Evolutionary conservation across 2,329 filamentous ascomycete genomes (phyloP).

Genomic region (Chaetomium strumarium): DNA sequence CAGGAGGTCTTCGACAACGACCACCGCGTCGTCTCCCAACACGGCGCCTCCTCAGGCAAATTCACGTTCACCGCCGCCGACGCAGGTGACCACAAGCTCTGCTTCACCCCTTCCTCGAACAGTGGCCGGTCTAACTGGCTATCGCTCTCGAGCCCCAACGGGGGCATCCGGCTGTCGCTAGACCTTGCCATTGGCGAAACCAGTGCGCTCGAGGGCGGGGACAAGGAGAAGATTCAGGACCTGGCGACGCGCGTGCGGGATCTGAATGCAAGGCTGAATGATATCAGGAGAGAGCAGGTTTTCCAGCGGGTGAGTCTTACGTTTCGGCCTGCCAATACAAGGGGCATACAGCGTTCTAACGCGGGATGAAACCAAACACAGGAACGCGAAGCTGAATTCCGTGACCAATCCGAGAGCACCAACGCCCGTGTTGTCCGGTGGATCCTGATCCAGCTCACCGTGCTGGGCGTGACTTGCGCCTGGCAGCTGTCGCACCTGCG

Average conservation of each 20-base stretch:
- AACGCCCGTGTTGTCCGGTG: slow-evolving; percentile 89
- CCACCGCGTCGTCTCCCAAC: slow-evolving; percentile 89
- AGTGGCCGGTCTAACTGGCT: slow-evolving; percentile 68
- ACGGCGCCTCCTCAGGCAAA: slow-evolving; percentile 66
- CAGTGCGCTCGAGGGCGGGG: slow-evolving; percentile 84
- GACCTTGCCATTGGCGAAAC: slow-evolving; percentile 94
- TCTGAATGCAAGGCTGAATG: slow-evolving; percentile 77
- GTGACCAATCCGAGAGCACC: slow-evolving; percentile 92
- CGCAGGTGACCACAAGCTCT: slow-evolving; percentile 91
- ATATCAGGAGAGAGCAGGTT: slow-evolving; percentile 89
- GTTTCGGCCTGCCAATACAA: no score
- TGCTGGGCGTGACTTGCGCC: slow-evolving; percentile 81
- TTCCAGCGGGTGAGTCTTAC: slow-evolving; percentile 72
- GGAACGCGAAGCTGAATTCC: slow-evolving; percentile 97
- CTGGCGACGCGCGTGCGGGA: slow-evolving; percentile 85
- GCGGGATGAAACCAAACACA: slow-evolving; percentile 32
- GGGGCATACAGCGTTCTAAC: not conserved
- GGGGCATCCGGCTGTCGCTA: slow-evolving; percentile 75
- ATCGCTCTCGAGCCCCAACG: slow-evolving; percentile 55
- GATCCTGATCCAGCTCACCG: slow-evolving; percentile 82
- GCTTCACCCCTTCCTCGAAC: slow-evolving; percentile 79
- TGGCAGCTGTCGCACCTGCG: slow-evolving; percentile 96
- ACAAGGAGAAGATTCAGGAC: slow-evolving; percentile 89
- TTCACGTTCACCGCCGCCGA: slow-evolving; percentile 97
- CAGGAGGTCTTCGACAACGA: slow-evolving; percentile 94